Evolutionary conservation across 306 rosid genomes (phyloP), one percentile per base, ranked within the genome.

Genomic region (Lathyrus aphaca): DNA sequence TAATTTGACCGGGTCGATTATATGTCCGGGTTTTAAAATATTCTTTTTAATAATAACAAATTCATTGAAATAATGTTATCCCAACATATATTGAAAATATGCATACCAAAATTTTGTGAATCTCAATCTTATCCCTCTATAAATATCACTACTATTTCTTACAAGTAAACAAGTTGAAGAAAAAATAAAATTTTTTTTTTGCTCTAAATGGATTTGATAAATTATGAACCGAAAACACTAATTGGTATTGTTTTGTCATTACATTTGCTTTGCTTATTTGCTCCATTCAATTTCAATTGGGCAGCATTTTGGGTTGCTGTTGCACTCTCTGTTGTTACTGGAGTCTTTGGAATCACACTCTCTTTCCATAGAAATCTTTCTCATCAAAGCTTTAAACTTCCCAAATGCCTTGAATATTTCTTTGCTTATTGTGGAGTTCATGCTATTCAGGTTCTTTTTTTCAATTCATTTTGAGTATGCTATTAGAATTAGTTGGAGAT

Each of bases 321-420:
- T 23, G 64, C 84, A 2, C 79, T 93, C 17, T 90, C 90, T 77
- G 42, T 82, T 60, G 81, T 85, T 39, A 90, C 96, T 2, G 96
- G 96, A n/a, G 86, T 90, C 5, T 85, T 90, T 71, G 97, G 96
- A 0, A 88, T 90, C 43, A 90, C 97, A 8, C 82, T 88, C 2
- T 93, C 96, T 51, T 92, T 67, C 46, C 98, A 90, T 66, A 82
- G 96, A 59, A 74, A 93, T 71, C 98, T 92, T 38, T 89, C 98
- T 19, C 98, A 92, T 43, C 75, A 80, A 65, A 93, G 96, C 71
- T 89, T 92, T 76, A 92, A 85, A 86, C 85, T 92, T 62, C 98
- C 95, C 32, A 92, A 87, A 61, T 89, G 88, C 89, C 96, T 92
- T 19, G 98, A 92, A 64, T 92, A 89, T 82, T 27, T 72, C 17